Evolutionary conservation across 257 asterid genomes (phyloP).

Genomic region (Capsicum chinense): DNA sequence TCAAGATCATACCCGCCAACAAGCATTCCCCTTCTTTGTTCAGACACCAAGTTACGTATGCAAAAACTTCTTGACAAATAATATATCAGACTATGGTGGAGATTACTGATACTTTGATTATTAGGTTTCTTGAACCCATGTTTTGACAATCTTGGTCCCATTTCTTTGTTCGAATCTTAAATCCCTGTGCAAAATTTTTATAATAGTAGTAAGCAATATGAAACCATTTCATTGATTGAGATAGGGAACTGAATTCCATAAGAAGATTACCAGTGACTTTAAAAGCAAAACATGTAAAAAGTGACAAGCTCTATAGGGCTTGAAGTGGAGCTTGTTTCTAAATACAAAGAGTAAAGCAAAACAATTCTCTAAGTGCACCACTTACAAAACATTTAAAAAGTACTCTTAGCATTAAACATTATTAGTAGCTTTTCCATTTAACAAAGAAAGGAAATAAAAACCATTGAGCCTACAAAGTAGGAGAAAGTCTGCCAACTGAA

Average conservation of each 20-base stretch:
- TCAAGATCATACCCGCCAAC: constrained; percentile 88
- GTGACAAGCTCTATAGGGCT: background rate
- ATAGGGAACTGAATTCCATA: background rate
- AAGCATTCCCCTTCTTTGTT: constrained; percentile 71
- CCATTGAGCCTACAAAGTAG: too few relatives aligned
- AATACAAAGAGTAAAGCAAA: background rate
- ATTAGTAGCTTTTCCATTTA: too few relatives aligned
- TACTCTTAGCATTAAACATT: background rate
- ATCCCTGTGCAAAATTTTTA: background rate
- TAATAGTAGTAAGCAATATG: background rate
- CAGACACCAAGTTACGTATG: constrained; percentile 75
- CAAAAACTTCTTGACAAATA: constrained; percentile 53
- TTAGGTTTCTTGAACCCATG: constrained; percentile 40
- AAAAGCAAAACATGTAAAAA: background rate
- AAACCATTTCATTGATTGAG: background rate
- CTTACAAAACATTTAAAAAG: background rate
- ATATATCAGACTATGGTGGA: constrained; percentile 44
- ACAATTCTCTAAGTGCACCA: background rate
- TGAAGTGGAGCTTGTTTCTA: background rate
- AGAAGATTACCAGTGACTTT: background rate
- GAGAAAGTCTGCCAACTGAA: too few relatives aligned
- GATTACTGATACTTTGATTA: constrained; percentile 20
- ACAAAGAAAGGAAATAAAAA: too few relatives aligned
- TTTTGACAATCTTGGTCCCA: constrained; percentile 71
- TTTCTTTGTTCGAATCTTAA: constrained; percentile 28